Conservation (phyloP, 2,329 filamentous ascomycete species). For the Venturia pyrina region DNA sequence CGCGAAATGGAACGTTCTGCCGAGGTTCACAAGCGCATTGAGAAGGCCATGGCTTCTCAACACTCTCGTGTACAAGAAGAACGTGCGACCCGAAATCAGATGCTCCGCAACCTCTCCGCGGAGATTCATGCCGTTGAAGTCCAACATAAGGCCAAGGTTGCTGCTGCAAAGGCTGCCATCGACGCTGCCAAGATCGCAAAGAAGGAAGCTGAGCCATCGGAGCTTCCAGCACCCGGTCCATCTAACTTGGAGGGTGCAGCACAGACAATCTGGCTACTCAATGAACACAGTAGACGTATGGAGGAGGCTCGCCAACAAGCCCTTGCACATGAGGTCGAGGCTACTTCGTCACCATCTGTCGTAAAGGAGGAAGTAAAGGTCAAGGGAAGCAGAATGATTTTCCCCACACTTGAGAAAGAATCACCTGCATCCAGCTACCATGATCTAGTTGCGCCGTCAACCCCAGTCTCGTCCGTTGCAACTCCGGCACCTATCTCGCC, state of each 20-base stretch:
- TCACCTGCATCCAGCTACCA: constrained; percentile 75
- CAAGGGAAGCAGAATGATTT: constrained; percentile 58
- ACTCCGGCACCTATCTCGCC: constrained; percentile 11
- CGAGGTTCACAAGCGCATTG: constrained; percentile 1
- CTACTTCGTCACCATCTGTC: background rate
- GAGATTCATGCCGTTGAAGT: constrained; percentile 8
- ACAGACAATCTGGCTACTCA: background rate
- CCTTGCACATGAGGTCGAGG: background rate
- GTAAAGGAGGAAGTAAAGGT: constrained; percentile 3
- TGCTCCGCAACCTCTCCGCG: constrained; percentile 9
- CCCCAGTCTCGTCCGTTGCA: constrained; percentile 12
- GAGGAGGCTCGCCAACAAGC: background rate
- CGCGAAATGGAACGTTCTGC: background rate
- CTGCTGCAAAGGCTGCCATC: constrained; percentile 9
- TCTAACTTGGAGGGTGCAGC: background rate
- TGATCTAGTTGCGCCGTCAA: constrained; percentile 36
- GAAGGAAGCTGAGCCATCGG: background rate
- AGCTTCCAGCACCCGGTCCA: constrained; percentile 7
- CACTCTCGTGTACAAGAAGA: background rate
- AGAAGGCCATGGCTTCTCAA: constrained; percentile 2
- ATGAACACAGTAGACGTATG: constrained; percentile 6
- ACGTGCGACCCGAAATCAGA: background rate
- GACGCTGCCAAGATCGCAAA: constrained; percentile 6
- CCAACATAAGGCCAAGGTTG: constrained; percentile 7
- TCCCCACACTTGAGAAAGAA: constrained; percentile 92